Base-by-base conservation (phyloP, 306 rosid genomes). In the Prunus armeniaca region DNA sequence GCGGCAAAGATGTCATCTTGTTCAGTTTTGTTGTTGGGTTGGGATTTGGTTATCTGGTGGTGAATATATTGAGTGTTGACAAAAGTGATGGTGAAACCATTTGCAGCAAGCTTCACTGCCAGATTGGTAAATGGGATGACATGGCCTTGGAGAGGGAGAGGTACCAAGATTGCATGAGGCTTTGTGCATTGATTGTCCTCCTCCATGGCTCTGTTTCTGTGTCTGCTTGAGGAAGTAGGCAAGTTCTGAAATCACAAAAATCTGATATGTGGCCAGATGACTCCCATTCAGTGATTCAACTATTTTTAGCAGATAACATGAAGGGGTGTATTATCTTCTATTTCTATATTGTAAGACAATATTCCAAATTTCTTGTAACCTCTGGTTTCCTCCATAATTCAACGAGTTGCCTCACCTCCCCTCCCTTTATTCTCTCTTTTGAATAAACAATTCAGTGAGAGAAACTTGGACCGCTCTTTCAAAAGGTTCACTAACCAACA, bases 51-150 rank as follows among this genome's bases (percentile, higher is more conserved):
- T 20, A 80, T 49, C 5, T 67, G 65, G 65, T 80, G 75, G 74
- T 74, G 83, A 51, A 49, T 34, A 3, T 5, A 0, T 19, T 74
- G 24, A 43, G 71, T 67, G 75, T 80, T 80, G 75, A 80, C 63
- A 24, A 80, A 80, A 32, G 79, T 80, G 58, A 80, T 47, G 47
- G 75, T 67, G 79, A 79, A 79, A 13, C 74, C 82, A 19, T 79
- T 65, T 6, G 76, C 22, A 5, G 83, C 83, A 18, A 80, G 79
- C 19, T 58, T 80, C 75, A 80, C 8, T 49, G 83, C 83, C 50
- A 80, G 61, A 19, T 80, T 14, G 4, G 72, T 49, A 19, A 67
- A 9, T 14, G 83, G 83, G 76, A 67, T 80, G 5, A 80, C 74
- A 38, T 67, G 79, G 56, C 83, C 79, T 57, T 67, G 83, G 55